These are phyloP conservation scores for Ceratobasidium sp. DNA, from an alignment of 1,284 basidiomycete species.

Conservation along the genomic window DNA sequence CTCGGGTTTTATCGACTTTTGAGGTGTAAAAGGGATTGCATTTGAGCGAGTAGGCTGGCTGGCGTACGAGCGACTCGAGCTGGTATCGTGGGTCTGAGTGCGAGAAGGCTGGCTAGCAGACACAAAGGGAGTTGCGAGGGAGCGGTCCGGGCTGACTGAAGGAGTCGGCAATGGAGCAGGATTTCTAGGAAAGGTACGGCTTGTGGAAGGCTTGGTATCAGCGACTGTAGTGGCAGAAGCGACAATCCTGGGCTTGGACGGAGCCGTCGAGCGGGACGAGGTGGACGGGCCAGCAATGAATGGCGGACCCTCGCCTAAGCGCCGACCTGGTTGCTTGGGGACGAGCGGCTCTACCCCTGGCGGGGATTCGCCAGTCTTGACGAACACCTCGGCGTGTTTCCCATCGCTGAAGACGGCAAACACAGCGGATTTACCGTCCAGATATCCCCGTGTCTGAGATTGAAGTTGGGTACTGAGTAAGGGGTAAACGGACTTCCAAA, in stretches of 20 bases:
- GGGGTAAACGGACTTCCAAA: not conserved
- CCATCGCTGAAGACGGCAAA: not conserved
- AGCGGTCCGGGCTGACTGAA: not conserved
- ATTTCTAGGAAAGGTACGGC: not conserved
- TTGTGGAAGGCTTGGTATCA: not conserved
- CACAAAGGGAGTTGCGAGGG: not conserved
- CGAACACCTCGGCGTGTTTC: not conserved
- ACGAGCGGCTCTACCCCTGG: slow-evolving; percentile 6
- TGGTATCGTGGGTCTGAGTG: not conserved
- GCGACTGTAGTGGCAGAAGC: not conserved
- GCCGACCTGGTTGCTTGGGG: not conserved
- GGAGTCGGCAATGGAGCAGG: not conserved
- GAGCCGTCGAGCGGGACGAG: not conserved
- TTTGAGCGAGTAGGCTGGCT: not conserved
- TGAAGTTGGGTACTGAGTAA: not conserved
- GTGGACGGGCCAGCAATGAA: not conserved
- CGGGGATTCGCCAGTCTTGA: not conserved
- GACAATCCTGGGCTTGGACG: not conserved
- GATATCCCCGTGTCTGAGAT: not conserved
- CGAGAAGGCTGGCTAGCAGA: not conserved
- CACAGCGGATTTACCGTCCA: not conserved
- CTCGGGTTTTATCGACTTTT: not conserved
- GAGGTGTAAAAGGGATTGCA: not conserved
- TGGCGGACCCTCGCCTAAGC: not conserved
- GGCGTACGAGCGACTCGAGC: not conserved